Conservation (phyloP, 2,329 filamentous ascomycete species). For the Cladorrhinum sp. region DNA sequence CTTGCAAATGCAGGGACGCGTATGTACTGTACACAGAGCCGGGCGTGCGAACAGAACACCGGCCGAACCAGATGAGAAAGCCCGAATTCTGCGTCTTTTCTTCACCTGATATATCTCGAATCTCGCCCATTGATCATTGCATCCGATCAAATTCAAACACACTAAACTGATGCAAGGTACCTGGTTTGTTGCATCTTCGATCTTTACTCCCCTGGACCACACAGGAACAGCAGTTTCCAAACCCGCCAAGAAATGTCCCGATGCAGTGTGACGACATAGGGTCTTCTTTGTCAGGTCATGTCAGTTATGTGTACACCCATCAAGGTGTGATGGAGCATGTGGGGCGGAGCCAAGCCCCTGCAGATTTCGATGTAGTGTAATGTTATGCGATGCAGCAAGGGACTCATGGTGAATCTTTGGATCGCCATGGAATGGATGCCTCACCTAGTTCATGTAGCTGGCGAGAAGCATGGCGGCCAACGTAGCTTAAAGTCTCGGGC, state of each 20-base stretch:
- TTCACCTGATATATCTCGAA: background rate
- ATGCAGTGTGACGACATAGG: background rate
- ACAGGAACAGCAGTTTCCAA: background rate
- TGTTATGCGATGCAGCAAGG: background rate
- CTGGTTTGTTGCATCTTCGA: background rate
- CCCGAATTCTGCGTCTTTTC: background rate
- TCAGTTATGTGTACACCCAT: background rate
- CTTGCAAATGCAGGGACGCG: background rate
- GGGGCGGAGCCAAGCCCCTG: background rate
- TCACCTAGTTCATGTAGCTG: background rate
- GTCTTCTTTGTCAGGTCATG: background rate
- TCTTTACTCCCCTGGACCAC: background rate
- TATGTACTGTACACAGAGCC: background rate
- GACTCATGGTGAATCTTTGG: background rate
- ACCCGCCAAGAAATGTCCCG: background rate
- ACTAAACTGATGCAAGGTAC: background rate
- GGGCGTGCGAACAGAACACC: background rate
- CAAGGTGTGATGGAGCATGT: background rate
- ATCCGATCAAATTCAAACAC: too few species aligned
- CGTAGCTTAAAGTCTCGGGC: background rate
- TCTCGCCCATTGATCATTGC: background rate
- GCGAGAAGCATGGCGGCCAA: background rate
- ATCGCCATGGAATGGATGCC: background rate
- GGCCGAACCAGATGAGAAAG: background rate
- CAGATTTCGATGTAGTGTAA: background rate